These are phyloP conservation scores for Fusarium sp. DNA, from an alignment of 2,329 filamentous ascomycete genomes.

Conservation along the genomic window DNA sequence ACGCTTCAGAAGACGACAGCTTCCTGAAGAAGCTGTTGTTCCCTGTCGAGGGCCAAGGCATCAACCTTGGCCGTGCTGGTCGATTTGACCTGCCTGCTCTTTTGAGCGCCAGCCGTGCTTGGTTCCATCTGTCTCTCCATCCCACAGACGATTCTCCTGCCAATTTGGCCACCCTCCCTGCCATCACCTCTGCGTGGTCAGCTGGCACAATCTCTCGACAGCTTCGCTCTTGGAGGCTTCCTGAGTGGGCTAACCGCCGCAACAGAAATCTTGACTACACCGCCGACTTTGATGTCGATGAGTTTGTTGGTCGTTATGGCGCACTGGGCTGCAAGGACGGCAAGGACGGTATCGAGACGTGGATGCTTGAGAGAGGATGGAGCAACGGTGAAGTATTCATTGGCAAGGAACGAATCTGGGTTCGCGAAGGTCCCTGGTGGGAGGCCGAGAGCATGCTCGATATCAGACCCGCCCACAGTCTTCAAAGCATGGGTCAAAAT, in stretches of 20 bases:
- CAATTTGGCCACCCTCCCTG: constrained; percentile 75
- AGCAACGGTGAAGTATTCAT: constrained; percentile 96
- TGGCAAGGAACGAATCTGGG: constrained; percentile 93
- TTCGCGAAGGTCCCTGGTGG: constrained; percentile 95
- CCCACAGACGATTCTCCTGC: constrained; percentile 88
- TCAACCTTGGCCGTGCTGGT: constrained; percentile 80
- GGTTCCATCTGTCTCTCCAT: constrained; percentile 94
- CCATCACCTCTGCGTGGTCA: constrained; percentile 88
- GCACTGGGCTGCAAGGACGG: constrained; percentile 89
- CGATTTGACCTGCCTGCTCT: constrained; percentile 81
- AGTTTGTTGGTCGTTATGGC: constrained; percentile 87
- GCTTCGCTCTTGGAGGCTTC: constrained; percentile 89
- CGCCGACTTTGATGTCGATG: constrained; percentile 93
- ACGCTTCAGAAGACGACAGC: constrained; percentile 82
- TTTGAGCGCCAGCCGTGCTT: constrained; percentile 86
- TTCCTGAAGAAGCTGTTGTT: constrained; percentile 87
- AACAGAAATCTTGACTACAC: constrained; percentile 95
- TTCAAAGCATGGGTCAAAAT: constrained; percentile 58
- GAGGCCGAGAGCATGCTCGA: constrained; percentile 97
- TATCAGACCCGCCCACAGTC: constrained; percentile 73
- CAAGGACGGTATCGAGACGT: constrained; percentile 91
- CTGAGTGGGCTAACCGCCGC: constrained; percentile 95
- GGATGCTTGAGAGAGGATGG: constrained; percentile 95
- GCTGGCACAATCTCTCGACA: constrained; percentile 93
- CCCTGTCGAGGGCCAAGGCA: constrained; percentile 80